These are phyloP conservation scores for Entelexis paramagnoliae DNA, from an alignment of 1,139 yeast genomes.

Conservation along the genomic window DNA sequence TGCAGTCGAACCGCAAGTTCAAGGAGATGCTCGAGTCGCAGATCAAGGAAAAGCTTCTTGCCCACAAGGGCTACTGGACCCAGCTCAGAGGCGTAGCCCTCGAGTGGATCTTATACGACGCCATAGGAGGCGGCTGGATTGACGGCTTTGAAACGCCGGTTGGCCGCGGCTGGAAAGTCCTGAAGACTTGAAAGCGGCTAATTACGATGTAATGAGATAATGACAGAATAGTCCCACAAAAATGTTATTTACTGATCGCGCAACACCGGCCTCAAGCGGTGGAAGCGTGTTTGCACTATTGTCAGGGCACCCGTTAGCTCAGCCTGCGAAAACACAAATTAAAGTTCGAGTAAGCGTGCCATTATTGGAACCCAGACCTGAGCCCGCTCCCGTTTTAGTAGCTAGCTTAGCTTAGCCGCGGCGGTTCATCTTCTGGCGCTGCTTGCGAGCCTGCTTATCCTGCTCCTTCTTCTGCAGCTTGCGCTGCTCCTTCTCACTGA, in stretches of 20 bases:
- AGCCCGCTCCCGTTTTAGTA: too few relatives aligned
- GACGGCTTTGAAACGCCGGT: slow-evolving; percentile 62
- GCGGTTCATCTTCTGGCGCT: slow-evolving; percentile 37
- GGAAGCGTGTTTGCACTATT: too few relatives aligned
- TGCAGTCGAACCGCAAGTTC: slow-evolving; percentile 35
- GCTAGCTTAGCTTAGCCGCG: slow-evolving; percentile 27
- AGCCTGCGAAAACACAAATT: too few relatives aligned
- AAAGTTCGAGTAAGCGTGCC: too few relatives aligned
- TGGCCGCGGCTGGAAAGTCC: slow-evolving; percentile 56
- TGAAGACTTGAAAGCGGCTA: background rate
- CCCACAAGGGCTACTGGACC: slow-evolving; percentile 40
- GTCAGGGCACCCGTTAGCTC: too few relatives aligned
- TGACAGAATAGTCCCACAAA: background rate
- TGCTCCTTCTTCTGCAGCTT: slow-evolving; percentile 64
- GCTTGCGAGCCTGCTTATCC: slow-evolving; percentile 47
- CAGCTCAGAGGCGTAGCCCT: slow-evolving; percentile 53
- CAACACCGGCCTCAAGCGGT: too few relatives aligned
- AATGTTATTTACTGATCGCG: too few relatives aligned
- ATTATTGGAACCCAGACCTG: too few relatives aligned
- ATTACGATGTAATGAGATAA: background rate
- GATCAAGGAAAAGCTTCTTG: slow-evolving; percentile 42
- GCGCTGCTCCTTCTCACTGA: slow-evolving; percentile 52
- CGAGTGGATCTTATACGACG: slow-evolving; percentile 55
- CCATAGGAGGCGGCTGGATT: slow-evolving; percentile 56
- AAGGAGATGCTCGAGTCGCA: slow-evolving; percentile 46